Percentiles rank a stretch among this genome's conserved stretches.
Evolutionary conservation across 257 asterid species (phyloP).

Genomic region (Fraxinus pennsylvanica): DNA sequence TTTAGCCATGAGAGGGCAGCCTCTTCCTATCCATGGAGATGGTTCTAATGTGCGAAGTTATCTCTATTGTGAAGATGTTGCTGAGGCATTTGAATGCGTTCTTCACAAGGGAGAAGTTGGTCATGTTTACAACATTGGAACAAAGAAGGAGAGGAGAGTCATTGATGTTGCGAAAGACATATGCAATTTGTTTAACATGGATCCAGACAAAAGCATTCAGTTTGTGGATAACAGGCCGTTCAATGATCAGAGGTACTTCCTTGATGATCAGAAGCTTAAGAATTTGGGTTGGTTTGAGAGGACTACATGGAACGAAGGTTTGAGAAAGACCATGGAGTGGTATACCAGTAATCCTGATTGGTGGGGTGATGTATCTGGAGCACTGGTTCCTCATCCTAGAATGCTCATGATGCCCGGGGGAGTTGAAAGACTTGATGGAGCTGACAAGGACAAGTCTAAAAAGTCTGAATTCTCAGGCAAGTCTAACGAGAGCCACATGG

Average conservation of each 20-base stretch:
- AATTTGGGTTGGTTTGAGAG: constrained; percentile 84
- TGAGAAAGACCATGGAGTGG: constrained; percentile 89
- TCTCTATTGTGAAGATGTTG: constrained; percentile 94
- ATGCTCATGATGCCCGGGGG: constrained; percentile 98
- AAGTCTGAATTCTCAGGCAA: constrained; percentile 50
- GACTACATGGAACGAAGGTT: constrained; percentile 91
- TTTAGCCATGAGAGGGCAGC: constrained; percentile 79
- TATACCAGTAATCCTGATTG: constrained; percentile 77
- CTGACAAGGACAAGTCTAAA: constrained; percentile 62
- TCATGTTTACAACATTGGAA: constrained; percentile 90
- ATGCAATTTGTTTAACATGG: constrained; percentile 78
- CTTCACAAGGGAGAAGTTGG: constrained; percentile 98
- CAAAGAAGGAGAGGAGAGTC: constrained; percentile 93
- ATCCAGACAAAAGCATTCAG: constrained; percentile 30
- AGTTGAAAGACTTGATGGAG: constrained; percentile 64
- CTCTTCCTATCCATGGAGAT: constrained; percentile 96
- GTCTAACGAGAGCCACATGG: constrained; percentile 46
- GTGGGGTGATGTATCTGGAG: constrained; percentile 99
- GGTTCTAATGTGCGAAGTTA: constrained; percentile 94
- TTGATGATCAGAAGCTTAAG: constrained; percentile 54
- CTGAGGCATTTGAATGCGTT: constrained; percentile 89
- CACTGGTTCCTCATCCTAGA: constrained; percentile 95
- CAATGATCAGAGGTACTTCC: no score
- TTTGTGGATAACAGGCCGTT: no score
- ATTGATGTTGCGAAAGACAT: constrained; percentile 86